Base-by-base conservation (phyloP, 1,284 basidiomycete genomes). In the Irpex sp. region DNA sequence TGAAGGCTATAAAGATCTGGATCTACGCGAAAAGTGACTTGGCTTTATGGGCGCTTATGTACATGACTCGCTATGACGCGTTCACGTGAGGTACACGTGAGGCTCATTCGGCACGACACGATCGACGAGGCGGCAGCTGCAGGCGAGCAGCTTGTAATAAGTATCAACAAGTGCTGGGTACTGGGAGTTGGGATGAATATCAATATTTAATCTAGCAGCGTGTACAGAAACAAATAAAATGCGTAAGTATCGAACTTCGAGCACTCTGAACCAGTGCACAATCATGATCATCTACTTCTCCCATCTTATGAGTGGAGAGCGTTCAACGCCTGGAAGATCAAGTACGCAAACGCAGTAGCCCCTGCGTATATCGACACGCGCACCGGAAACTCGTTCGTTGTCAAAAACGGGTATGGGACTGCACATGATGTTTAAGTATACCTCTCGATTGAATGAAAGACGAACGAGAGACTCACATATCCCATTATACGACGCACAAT, bases 331-430 rank as follows among this genome's bases (percentile, higher is more conserved):
- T 80, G 79, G 70, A 93, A 89, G 1, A 84, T 84, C 1, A 78
- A 55, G 39, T 85, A 77, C 4, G 88, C 87, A 39, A 90, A 75
- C 0, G 74, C 60, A 0, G 82, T 80, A 0, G 83, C 81, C 1
- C 76, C 80, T 6, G 70, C 68, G 73, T 94, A 94, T 33, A 93
- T 90, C 17, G 69, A 74, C n/a, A 86, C 65, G 15, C 92, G 82
- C 36, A 80, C 74, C 6, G 74, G 69, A 11, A 85, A 76, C 0
- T 83, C 75, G 69, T 81, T 87, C 33, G 86, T 69, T 0, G 85
- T 90, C 63, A 94, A 78, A 78, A 94, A 94, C 0, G 92, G 92
- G 74, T 94, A 94, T 19, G 92, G 90, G 75, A 93, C 89, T 91
- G 64, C 26, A 2, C 26, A 26, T 26, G 26, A 26, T 26, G 26